Conservation (phyloP, 306 rosid species). For the Cicer cuneatum region DNA sequence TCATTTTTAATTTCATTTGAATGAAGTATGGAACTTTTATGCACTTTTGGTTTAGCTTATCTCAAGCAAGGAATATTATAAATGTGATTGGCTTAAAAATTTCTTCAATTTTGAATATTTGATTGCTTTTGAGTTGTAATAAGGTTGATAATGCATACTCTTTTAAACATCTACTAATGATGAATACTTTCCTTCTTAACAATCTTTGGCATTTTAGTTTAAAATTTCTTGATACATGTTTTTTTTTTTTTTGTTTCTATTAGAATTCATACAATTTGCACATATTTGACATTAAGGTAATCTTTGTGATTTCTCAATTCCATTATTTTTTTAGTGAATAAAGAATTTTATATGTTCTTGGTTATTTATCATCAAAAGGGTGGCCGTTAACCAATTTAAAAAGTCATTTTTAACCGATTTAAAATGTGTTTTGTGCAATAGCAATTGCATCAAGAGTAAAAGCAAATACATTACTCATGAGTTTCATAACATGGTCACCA, state of each 20-base stretch:
- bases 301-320: not conserved
- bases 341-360: not conserved
- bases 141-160: not conserved
- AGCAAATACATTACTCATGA: slow-evolving; percentile 44
- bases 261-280: slow-evolving; percentile 2
- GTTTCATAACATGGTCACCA: slow-evolving; percentile 70
- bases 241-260: slow-evolving; percentile 15
- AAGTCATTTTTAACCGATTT: no score
- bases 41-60: slow-evolving; percentile 37
- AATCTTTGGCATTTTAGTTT: slow-evolving; percentile 17
- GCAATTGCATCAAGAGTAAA: not conserved
- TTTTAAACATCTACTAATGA: slow-evolving; percentile 22
- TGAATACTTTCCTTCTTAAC: slow-evolving; percentile 17
- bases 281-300: not conserved
- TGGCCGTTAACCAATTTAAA: no score
- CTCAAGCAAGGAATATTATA: slow-evolving; percentile 73
- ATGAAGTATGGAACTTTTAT: slow-evolving; percentile 48
- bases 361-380: not conserved
- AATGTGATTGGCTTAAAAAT: slow-evolving; percentile 35
- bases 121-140: slow-evolving; percentile 28
- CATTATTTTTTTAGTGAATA: not conserved
- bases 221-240: slow-evolving; percentile 6
- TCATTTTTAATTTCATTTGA: slow-evolving; percentile 32
- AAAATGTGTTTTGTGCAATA: no score
- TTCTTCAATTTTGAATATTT: slow-evolving; percentile 27